phyloP scores from a whole-genome alignment of 179 eudicot genomes.

The Actinidia chinensis region DNA sequence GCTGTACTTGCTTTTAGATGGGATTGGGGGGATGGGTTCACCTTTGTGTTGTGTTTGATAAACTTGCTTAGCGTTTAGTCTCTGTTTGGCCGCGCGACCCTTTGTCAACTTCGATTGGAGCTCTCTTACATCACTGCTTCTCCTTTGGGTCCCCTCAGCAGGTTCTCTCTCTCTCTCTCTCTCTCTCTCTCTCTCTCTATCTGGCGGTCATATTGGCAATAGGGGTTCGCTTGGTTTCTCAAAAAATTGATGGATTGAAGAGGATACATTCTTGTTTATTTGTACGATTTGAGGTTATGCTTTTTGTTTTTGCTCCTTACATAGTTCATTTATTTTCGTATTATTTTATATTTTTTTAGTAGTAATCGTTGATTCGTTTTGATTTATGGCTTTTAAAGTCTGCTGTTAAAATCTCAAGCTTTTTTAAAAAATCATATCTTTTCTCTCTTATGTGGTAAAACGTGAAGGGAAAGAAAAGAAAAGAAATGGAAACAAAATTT shows the following conservation, averaged over 20 bases:
- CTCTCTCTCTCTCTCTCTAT: conserved; percentile 6
- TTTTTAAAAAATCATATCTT: too few species aligned
- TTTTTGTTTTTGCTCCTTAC: neutral
- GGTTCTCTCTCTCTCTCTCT: conserved; percentile 36
- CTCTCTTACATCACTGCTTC: conserved; percentile 67
- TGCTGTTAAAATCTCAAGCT: too few species aligned
- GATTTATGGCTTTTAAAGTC: too few species aligned
- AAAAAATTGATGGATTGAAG: neutral
- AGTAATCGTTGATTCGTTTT: too few species aligned
- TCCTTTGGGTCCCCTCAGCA: conserved; percentile 77
- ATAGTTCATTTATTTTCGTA: too few species aligned
- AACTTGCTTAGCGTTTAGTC: conserved; percentile 27
- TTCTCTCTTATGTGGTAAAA: too few species aligned
- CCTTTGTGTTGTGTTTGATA: conserved; percentile 26
- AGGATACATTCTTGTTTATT: neutral
- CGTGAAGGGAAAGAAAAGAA: too few species aligned
- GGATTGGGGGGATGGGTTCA: conserved; percentile 12
- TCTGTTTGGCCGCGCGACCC: conserved; percentile 54
- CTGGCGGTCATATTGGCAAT: neutral
- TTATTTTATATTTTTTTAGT: too few species aligned
- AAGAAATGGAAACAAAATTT: too few species aligned
- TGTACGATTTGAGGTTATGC: neutral
- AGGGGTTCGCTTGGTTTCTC: neutral
- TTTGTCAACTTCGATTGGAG: conserved; percentile 36
- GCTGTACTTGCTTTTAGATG: conserved; percentile 1